Percentiles rank a stretch among this genome's conserved stretches.
Evolutionary conservation across 1,284 basidiomycete genomes (phyloP).

Genomic region (Macrocybe sp.): DNA sequence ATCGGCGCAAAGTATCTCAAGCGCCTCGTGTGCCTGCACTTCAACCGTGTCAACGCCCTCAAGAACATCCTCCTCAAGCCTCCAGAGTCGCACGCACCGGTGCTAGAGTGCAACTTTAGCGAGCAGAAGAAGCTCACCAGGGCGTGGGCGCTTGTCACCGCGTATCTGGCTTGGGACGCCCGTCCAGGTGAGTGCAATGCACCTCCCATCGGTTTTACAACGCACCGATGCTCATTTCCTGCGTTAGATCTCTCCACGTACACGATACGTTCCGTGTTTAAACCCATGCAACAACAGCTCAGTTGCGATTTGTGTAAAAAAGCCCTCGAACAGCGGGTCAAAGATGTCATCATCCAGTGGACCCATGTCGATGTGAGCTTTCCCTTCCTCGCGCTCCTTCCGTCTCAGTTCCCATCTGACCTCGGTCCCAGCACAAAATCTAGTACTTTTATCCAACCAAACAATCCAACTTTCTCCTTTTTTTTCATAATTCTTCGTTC

Average conservation of each 20-base stretch:
- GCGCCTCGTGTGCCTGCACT: background rate
- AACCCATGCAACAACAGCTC: slow-evolving; percentile 4
- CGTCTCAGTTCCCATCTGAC: background rate
- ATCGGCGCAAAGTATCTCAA: background rate
- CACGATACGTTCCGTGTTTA: background rate
- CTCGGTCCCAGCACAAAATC: too few relatives aligned
- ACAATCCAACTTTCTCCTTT: too few relatives aligned
- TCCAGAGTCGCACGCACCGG: background rate
- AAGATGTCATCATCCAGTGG: slow-evolving; percentile 21
- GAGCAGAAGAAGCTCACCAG: background rate
- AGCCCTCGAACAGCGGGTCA: slow-evolving; percentile 17
- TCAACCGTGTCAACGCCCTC: background rate
- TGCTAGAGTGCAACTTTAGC: background rate
- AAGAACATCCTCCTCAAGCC: background rate
- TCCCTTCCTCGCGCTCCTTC: background rate
- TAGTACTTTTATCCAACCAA: too few relatives aligned
- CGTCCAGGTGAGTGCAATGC: background rate
- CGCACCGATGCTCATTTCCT: too few relatives aligned
- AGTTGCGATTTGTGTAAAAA: slow-evolving; percentile 18
- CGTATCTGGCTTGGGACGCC: background rate
- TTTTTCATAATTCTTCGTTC: too few relatives aligned
- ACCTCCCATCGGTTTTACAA: too few relatives aligned
- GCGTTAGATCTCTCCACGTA: background rate
- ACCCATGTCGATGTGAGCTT: slow-evolving; percentile 16
- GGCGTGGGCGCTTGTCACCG: background rate